Evolutionary conservation across 306 rosid genomes (phyloP).

Genomic region (Gynostemma pentaphyllum): DNA sequence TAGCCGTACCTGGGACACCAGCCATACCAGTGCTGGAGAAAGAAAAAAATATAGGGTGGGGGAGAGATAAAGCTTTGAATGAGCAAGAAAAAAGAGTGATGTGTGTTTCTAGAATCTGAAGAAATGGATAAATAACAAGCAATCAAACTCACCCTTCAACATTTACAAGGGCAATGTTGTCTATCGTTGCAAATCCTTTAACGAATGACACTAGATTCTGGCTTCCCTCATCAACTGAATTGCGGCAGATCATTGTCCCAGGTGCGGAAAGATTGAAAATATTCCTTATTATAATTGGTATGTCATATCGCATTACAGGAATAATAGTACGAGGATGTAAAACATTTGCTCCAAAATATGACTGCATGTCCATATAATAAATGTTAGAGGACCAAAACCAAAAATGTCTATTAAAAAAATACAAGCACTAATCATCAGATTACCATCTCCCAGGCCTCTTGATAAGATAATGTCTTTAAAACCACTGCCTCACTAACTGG

Average conservation of each 20-base stretch:
- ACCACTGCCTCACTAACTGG: constrained; percentile 97
- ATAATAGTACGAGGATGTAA: constrained; percentile 96
- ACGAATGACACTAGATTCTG: constrained; percentile 52
- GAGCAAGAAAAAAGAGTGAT: background rate
- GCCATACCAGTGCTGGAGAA: constrained; percentile 92
- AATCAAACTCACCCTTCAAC: constrained; percentile 86
- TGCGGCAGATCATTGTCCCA: constrained; percentile 81
- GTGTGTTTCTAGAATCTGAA: constrained; percentile 7
- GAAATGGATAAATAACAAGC: constrained; percentile 2
- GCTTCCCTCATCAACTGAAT: constrained; percentile 34
- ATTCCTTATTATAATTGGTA: constrained; percentile 86
- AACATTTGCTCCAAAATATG: constrained; percentile 99
- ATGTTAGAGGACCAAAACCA: constrained; percentile 9
- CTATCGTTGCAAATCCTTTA: constrained; percentile 96
- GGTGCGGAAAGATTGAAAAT: constrained; percentile 82
- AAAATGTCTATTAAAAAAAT: background rate
- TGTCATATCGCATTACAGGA: constrained; percentile 83
- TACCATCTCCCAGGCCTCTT: constrained; percentile 99
- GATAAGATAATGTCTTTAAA: constrained; percentile 80
- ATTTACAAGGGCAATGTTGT: constrained; percentile 87
- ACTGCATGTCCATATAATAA: constrained; percentile 47
- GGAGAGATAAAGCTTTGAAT: background rate
- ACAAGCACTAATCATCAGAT: constrained; percentile 9
- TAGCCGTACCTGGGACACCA: constrained; percentile 98
- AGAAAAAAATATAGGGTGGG: constrained; percentile 5